Conservation (phyloP, 2,329 filamentous ascomycete genomes). For the Fusarium pseudonygamai region DNA sequence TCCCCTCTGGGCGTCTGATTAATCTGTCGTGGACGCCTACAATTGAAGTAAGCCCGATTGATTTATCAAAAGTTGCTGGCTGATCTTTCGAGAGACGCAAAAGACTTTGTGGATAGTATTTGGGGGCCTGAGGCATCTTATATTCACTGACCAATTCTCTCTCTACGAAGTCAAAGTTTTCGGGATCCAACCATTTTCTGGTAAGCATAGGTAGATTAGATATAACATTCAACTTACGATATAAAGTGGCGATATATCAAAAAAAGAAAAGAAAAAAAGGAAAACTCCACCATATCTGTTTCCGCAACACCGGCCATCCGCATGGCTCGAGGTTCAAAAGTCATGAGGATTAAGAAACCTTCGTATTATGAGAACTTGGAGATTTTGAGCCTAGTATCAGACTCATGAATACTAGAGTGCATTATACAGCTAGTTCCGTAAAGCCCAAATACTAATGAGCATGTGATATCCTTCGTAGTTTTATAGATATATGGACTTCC, state of each 20-base stretch:
- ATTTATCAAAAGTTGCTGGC: constrained; percentile 66
- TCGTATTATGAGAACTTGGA: neutral
- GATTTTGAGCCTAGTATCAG: neutral
- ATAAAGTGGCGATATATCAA: neutral
- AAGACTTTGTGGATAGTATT: constrained; percentile 56
- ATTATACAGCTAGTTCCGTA: neutral
- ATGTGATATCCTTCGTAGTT: neutral
- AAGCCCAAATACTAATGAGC: neutral
- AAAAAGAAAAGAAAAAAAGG: neutral
- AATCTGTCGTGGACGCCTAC: constrained; percentile 71
- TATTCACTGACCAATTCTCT: constrained; percentile 70
- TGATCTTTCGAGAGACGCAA: constrained; percentile 48
- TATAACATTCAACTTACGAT: neutral
- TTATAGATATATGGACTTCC: neutral
- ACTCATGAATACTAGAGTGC: neutral
- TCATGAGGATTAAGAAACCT: neutral
- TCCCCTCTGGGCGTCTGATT: constrained; percentile 71
- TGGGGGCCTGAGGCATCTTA: constrained; percentile 68
- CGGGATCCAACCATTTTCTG: constrained; percentile 45
- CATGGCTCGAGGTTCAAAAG: neutral
- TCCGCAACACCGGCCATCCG: neutral
- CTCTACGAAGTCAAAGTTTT: constrained; percentile 10
- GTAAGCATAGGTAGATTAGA: constrained; percentile 50
- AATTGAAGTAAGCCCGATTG: constrained; percentile 76
- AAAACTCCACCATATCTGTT: too few species aligned